Evolutionary conservation across 371 early-diverging fungal species (phyloP).

Genomic region (Lichtheimia ramosa): DNA sequence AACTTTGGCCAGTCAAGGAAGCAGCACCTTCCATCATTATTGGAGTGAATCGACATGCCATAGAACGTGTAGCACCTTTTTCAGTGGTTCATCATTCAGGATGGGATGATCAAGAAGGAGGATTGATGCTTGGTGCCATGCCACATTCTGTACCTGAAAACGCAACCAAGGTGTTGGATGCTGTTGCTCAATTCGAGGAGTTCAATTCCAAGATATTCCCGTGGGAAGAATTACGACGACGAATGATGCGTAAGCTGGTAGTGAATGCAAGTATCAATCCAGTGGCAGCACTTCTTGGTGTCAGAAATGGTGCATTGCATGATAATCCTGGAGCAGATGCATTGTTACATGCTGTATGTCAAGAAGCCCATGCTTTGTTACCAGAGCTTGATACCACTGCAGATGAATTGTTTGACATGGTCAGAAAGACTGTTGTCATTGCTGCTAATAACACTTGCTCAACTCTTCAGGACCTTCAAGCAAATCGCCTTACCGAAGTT

Average conservation of each 20-base stretch:
- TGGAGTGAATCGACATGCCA: conserved; percentile 60
- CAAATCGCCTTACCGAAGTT: conserved; percentile 49
- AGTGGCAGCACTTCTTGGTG: conserved; percentile 48
- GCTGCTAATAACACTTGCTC: conserved; percentile 57
- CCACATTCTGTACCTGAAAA: conserved; percentile 13
- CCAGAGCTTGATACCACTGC: conserved; percentile 23
- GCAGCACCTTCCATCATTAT: conserved; percentile 40
- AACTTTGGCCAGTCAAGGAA: conserved; percentile 28
- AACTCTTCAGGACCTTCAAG: conserved; percentile 52
- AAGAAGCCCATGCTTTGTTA: conserved; percentile 31
- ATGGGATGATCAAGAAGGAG: conserved; percentile 37
- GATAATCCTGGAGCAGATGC: conserved; percentile 15
- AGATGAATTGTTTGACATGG: conserved; percentile 23
- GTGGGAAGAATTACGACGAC: conserved; percentile 39
- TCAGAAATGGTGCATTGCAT: conserved; percentile 41
- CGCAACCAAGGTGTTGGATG: conserved; percentile 12
- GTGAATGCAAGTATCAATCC: conserved; percentile 64
- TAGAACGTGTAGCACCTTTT: conserved; percentile 39
- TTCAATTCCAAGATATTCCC: conserved; percentile 25
- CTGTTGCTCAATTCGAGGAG: conserved; percentile 23
- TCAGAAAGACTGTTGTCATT: conserved; percentile 22
- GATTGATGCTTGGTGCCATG: conserved; percentile 31
- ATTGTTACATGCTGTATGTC: conserved; percentile 25
- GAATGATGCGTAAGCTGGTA: conserved; percentile 55
- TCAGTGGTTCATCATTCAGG: conserved; percentile 51